Evolutionary conservation across 1,284 basidiomycete species (phyloP).

Genomic region (Ganoderma sp.): DNA sequence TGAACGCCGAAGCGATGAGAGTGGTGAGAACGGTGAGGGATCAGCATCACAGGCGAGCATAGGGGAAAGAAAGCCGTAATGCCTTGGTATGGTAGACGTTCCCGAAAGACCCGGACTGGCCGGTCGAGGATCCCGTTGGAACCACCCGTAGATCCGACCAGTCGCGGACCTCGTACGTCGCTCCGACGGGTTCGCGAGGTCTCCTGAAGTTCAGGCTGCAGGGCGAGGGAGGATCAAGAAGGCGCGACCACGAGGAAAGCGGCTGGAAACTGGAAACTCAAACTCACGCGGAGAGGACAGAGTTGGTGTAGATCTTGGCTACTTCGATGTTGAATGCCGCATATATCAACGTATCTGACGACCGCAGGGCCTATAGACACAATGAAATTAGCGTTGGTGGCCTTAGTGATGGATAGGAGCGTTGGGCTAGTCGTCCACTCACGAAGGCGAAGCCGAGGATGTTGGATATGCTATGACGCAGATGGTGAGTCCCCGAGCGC

Average conservation of each 20-base stretch:
- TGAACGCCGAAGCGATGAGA: background rate
- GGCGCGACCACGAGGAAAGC: too few species aligned
- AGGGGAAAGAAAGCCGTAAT: background rate
- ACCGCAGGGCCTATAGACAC: background rate
- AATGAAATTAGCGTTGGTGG: background rate
- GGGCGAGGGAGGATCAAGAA: too few species aligned
- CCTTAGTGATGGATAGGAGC: background rate
- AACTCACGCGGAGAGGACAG: background rate
- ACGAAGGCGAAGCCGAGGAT: background rate
- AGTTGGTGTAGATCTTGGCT: slow-evolving; percentile 2
- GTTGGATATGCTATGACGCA: background rate
- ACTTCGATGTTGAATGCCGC: slow-evolving; percentile 1
- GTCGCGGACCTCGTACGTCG: background rate
- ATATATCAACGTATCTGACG: background rate
- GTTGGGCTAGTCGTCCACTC: background rate
- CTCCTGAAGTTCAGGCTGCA: background rate
- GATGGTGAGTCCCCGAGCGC: background rate
- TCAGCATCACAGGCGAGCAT: background rate
- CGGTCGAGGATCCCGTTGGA: background rate
- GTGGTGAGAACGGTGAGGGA: background rate
- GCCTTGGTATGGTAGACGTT: background rate
- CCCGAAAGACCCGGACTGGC: background rate
- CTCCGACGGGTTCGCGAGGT: background rate
- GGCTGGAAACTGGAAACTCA: too few species aligned
- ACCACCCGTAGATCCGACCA: background rate